A percentile compares a stretch with the other conserved stretches of the same genome.
These are phyloP conservation scores for Fusarium pseudograminearum DNA, from an alignment of 2,329 filamentous ascomycete genomes.

Conservation along the genomic window DNA sequence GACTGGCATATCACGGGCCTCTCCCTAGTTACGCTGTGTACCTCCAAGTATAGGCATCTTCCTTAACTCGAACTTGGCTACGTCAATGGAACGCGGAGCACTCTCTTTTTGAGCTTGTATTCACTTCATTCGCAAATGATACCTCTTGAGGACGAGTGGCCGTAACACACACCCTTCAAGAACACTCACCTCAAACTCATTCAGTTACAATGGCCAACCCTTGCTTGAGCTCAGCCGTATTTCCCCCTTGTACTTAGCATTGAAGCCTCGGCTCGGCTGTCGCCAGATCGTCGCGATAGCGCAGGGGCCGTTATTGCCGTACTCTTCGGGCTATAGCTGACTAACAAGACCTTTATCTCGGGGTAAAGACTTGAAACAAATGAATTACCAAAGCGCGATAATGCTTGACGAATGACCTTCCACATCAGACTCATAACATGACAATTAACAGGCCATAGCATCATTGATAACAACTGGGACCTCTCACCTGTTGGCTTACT, in stretches of 20 bases:
- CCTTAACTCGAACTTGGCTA: background rate
- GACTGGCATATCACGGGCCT: background rate
- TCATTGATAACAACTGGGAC: background rate
- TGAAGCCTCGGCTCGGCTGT: background rate
- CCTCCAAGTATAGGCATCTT: background rate
- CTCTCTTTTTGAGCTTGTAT: background rate
- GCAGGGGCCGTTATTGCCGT: background rate
- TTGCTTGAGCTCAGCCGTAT: background rate
- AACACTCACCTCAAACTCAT: background rate
- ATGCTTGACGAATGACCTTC: background rate
- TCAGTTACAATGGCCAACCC: too few relatives aligned
- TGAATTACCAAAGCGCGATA: background rate
- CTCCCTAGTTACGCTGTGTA: background rate
- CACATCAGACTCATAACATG: background rate
- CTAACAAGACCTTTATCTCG: background rate
- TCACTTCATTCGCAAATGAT: accelerated
- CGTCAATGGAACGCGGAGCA: background rate
- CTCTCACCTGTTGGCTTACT: background rate
- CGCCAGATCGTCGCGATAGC: background rate
- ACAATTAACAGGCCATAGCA: background rate
- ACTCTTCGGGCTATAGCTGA: background rate
- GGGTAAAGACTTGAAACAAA: background rate
- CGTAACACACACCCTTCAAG: background rate
- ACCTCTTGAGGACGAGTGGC: background rate
- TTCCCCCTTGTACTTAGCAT: background rate